Evolutionary conservation across 192 early-diverging fungal species (phyloP).

Genomic region (Coemansia sp.): DNA sequence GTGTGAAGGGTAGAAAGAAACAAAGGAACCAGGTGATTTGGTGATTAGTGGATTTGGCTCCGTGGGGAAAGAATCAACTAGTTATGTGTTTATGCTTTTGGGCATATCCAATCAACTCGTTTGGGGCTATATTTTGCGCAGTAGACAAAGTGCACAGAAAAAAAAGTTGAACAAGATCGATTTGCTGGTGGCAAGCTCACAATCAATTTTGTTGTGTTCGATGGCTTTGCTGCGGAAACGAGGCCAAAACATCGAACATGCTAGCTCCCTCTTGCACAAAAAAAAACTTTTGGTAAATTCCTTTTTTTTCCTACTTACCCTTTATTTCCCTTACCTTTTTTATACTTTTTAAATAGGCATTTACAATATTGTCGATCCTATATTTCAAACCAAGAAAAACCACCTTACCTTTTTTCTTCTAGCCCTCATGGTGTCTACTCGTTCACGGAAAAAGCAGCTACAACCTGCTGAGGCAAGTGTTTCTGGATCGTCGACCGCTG

Average conservation of each 20-base stretch:
- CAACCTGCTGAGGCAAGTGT: neutral
- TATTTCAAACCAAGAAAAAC: no score
- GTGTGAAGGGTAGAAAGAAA: neutral
- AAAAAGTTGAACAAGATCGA: no score
- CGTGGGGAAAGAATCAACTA: neutral
- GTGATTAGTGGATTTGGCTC: neutral
- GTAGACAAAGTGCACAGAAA: no score
- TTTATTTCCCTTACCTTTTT: neutral
- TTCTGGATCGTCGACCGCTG: constrained; percentile 9
- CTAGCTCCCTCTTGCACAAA: neutral
- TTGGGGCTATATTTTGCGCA: neutral
- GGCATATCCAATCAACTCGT: neutral
- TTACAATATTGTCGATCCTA: neutral
- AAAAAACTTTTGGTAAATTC: neutral
- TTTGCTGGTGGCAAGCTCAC: no score
- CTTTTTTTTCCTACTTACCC: neutral
- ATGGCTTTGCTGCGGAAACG: neutral
- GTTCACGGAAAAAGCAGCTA: neutral
- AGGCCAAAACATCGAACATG: no score
- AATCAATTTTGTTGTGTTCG: neutral
- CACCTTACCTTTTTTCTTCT: neutral
- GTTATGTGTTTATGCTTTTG: neutral
- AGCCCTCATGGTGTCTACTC: constrained; percentile 11
- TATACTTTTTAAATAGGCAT: neutral
- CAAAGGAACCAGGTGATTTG: neutral